Conservation (phyloP, 441 rosid genomes). For the Corymbia calophylla region DNA sequence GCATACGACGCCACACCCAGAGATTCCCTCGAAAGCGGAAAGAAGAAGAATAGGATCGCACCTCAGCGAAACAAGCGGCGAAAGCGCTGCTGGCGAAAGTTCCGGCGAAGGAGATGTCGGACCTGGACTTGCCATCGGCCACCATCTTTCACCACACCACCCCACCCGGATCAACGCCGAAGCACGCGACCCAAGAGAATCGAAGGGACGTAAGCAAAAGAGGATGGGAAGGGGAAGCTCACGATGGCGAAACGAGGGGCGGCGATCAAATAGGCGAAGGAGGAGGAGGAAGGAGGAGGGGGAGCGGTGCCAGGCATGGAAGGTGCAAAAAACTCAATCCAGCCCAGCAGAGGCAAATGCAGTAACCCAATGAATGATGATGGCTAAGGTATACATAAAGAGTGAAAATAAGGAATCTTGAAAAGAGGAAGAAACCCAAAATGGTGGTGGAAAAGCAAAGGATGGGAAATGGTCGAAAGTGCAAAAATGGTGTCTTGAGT, state of each 20-base stretch:
- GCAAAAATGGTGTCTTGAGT: background rate
- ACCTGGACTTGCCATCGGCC: constrained; percentile 54
- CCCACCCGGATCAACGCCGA: background rate
- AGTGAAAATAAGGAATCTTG: background rate
- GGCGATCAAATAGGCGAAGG: background rate
- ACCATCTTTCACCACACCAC: constrained; percentile 36
- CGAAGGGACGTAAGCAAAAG: background rate
- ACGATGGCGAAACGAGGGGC: background rate
- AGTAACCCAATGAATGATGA: background rate
- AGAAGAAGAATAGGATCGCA: background rate
- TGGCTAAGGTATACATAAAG: background rate
- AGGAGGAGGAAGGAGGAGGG: background rate
- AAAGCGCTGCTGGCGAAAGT: constrained; percentile 86
- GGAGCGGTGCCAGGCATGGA: background rate
- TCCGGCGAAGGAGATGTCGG: constrained; percentile 80
- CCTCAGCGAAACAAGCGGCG: constrained; percentile 96
- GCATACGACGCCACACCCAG: background rate
- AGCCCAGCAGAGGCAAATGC: background rate
- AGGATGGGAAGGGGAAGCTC: background rate
- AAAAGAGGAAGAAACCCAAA: background rate
- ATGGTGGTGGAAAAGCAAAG: background rate
- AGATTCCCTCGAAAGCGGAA: background rate
- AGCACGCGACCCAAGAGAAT: background rate
- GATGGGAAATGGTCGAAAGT: background rate
- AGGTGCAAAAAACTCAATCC: background rate